Percentiles rank a stretch among this genome's conserved stretches.
Evolutionary conservation across 352 stramenopile genomes (phyloP).

Genomic region (Pythium dissotocum): DNA sequence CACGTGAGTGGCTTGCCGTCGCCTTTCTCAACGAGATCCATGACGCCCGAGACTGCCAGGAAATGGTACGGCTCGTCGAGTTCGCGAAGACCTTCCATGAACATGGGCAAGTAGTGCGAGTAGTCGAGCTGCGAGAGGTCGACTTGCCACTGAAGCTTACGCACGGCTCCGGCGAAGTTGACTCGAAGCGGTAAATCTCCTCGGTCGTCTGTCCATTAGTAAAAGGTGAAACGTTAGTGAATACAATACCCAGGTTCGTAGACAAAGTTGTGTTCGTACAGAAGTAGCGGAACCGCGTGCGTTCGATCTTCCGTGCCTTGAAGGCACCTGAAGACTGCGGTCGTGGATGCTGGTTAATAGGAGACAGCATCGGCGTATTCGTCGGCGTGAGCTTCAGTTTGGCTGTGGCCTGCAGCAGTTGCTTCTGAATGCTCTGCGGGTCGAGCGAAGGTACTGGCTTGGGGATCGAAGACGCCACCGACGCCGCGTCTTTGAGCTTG

Average conservation of each 20-base stretch:
- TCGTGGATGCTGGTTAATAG: constrained; percentile 18
- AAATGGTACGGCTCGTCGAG: constrained; percentile 86
- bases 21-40: constrained; percentile 84
- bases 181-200: constrained; percentile 72
- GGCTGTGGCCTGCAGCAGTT: constrained; percentile 24
- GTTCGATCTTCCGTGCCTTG: constrained; percentile 65
- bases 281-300: constrained; percentile 82
- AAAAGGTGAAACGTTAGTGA: too few relatives aligned
- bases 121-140: constrained; percentile 79
- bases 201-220: constrained; percentile 49
- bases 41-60: constrained; percentile 69
- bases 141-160: constrained; percentile 74
- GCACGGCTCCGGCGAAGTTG: constrained; percentile 72
- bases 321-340: constrained; percentile 60
- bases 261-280: constrained; percentile 40
- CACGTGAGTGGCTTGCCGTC: constrained; percentile 62
- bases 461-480: constrained; percentile 31
- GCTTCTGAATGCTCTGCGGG: constrained; percentile 31
- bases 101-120: constrained; percentile 88
- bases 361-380: constrained; percentile 1
- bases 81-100: constrained; percentile 92
- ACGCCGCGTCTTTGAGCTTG: constrained; percentile 29
- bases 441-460: constrained; percentile 31
- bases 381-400: constrained; percentile 14
- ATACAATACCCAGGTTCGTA: neutral